Evolutionary conservation across 371 early-diverging fungal genomes (phyloP), one percentile per base, ranked within the genome.

Genomic region (Umbelopsis sp.): DNA sequence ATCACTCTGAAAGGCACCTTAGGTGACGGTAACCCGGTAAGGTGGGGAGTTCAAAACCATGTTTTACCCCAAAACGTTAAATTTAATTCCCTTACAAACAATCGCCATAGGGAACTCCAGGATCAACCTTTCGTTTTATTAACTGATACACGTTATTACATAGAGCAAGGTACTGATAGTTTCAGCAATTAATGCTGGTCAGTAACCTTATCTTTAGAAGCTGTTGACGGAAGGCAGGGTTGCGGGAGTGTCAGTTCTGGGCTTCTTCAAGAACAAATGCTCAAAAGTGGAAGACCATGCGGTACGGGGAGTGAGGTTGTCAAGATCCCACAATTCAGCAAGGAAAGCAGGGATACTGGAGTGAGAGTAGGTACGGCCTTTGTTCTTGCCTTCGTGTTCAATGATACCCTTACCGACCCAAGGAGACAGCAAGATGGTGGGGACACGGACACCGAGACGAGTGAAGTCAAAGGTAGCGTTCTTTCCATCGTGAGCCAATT

Each of bases 361-460:
- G 70, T 83, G 80, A 38, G 75, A 76, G 69, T 69, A 69, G 35
- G 20, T 44, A 6, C 64, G 20, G 38, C 69, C 64, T 22, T 63
- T 64, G 64, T 69, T 69, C 46, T 32, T 22, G 52, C 67, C 67
- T 25, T 50, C 46, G 44, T 71, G 63, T 18, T 67, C 65, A 38
- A 65, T 66, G 18, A 46, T 41, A 20, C 80, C 80, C 67, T 76
- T 73, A 32, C 38, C 20, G 38, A 80, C 50, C 75, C 75, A 74
- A 12, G 81, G 78, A 16, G 80, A 80, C 38, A 83, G 72, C 44
- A 79, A 32, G 35, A 81, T 63, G 9, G 81, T 75, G n/a, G 84
- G 84, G 8, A 84, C 81, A 65, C 84, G 81, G 35, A 78, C 67
- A 25, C 84, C 84, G 25, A 74, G 63, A 68, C 74, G 74, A 32